Evolutionary conservation across 139 green algal genomes (phyloP).

Genomic region (Parachlorella kessleri): DNA sequence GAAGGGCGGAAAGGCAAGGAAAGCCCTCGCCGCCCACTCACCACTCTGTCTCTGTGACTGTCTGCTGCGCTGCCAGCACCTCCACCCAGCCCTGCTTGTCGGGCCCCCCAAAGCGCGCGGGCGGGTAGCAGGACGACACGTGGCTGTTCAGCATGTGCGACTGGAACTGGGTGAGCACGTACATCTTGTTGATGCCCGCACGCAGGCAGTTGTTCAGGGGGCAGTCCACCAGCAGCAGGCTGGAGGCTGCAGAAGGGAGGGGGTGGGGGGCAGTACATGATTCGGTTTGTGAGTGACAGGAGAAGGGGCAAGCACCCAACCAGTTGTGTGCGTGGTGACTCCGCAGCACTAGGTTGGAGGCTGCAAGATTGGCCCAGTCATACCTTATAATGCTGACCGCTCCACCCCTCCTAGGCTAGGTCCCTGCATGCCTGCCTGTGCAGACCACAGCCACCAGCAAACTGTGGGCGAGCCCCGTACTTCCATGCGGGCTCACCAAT

Average conservation of each 20-base stretch:
- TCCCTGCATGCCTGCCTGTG: no score
- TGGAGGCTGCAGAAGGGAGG: constrained; percentile 12
- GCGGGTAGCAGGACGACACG: constrained; percentile 51
- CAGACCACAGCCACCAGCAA: no score
- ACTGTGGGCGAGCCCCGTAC: no score
- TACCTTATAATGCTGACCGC: no score
- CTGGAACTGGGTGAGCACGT: constrained; percentile 69
- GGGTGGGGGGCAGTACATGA: not conserved
- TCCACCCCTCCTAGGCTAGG: no score
- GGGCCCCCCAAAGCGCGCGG: constrained; percentile 42
- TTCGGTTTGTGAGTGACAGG: no score
- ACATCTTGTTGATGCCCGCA: constrained; percentile 67
- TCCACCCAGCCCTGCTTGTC: constrained; percentile 53
- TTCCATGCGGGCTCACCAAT: constrained; percentile 33
- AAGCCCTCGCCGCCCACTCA: not conserved
- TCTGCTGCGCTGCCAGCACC: constrained; percentile 59
- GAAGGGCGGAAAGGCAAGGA: no score
- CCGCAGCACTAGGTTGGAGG: no score
- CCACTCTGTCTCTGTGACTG: constrained; percentile 34
- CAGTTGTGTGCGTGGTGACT: no score
- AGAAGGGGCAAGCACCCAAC: no score
- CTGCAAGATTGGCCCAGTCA: no score
- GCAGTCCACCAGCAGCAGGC: constrained; percentile 54
- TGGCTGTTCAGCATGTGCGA: constrained; percentile 59
- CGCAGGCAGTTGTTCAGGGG: constrained; percentile 66